Conservation (phyloP, 148 eudicot genomes). For the Camellia lanceoleosa region DNA sequence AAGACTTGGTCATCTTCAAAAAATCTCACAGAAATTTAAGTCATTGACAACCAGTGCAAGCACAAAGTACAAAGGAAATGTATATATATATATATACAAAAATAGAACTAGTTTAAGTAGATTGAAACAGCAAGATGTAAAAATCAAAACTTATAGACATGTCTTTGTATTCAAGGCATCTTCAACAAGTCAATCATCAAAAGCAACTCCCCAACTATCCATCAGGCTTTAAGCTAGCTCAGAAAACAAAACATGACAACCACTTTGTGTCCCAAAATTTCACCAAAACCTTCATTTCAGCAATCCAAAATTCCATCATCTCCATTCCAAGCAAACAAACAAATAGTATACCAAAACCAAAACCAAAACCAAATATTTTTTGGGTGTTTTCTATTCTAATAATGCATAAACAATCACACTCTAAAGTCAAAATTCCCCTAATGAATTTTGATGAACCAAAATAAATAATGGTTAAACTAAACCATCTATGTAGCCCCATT, state of each 20-base stretch:
- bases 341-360: slow-evolving; percentile 3
- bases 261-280: background rate
- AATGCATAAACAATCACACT: slow-evolving; percentile 25
- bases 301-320: slow-evolving; percentile 10
- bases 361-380: slow-evolving; percentile 15
- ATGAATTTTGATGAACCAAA: slow-evolving; percentile 22
- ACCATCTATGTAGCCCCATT: slow-evolving; percentile 26
- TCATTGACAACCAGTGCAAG: no score
- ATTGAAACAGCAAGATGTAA: no score
- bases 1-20: no score
- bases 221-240: background rate
- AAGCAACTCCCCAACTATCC: slow-evolving; percentile 11
- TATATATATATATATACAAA: no score
- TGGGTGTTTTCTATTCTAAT: slow-evolving; percentile 4
- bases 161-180: no score
- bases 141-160: no score
- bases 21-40: no score
- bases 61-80: no score
- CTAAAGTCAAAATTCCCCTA: slow-evolving; percentile 23
- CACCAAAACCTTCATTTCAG: slow-evolving; percentile 2
- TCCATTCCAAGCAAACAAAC: slow-evolving; percentile 6
- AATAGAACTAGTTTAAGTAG: no score
- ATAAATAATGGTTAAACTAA: slow-evolving; percentile 28
- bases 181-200: slow-evolving; percentile 1
- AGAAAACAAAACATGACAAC: background rate